These are phyloP conservation scores for Raffaelea ambrosiae DNA, from an alignment of 2,329 filamentous ascomycete genomes.

Conservation along the genomic window DNA sequence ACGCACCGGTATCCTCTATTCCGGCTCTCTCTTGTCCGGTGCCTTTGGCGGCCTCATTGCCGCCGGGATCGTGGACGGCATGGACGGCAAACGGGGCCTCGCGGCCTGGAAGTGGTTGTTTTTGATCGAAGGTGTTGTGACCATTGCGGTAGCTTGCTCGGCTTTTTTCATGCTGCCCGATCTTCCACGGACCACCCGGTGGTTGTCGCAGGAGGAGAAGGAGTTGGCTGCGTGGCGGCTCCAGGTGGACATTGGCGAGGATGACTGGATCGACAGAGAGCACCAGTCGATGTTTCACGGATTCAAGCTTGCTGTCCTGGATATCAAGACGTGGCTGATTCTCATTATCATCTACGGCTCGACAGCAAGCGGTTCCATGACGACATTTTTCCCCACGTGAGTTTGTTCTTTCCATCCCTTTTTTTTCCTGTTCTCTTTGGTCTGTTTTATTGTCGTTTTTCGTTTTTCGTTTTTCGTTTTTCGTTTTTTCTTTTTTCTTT, in stretches of 20 bases:
- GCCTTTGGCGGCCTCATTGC: conserved; percentile 20
- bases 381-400: conserved; percentile 13
- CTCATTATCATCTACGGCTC: conserved; percentile 2
- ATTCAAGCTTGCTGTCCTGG: conserved; percentile 14
- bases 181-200: conserved; percentile 13
- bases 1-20: conserved; percentile 19
- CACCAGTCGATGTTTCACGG: conserved; percentile 11
- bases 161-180: conserved; percentile 12
- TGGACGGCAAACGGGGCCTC: conserved; percentile 3
- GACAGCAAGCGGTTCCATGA: conserved; percentile 6
- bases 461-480: conserved; percentile 17
- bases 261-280: conserved; percentile 4
- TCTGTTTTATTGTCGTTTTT: too few relatives aligned
- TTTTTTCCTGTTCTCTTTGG: too few relatives aligned
- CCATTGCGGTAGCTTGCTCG: conserved; percentile 10
- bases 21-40: conserved; percentile 17
- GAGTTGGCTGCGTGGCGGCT: conserved; percentile 12
- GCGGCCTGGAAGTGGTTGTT: conserved; percentile 11
- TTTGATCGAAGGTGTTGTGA: conserved; percentile 15
- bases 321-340: conserved; percentile 18
- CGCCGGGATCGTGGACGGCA: conserved; percentile 12
- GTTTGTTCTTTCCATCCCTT: too few relatives aligned
- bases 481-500: conserved; percentile 17
- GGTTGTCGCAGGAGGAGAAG: conserved; percentile 8
- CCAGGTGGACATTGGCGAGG: conserved; percentile 14